These are phyloP conservation scores for Penicillium sp. DNA, from an alignment of 2,329 filamentous ascomycete species.

Conservation along the genomic window DNA sequence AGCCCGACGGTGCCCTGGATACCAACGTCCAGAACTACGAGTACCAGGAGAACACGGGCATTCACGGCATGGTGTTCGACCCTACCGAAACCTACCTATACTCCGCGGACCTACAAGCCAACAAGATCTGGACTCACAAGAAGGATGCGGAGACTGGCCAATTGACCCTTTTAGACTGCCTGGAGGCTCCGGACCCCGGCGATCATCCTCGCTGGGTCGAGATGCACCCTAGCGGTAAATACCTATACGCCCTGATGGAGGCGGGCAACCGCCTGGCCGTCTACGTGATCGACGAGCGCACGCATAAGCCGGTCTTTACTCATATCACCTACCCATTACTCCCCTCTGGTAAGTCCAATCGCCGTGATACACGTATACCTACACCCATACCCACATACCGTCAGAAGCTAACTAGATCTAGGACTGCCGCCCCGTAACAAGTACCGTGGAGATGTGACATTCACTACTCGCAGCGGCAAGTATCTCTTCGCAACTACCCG, in stretches of 20 bases:
- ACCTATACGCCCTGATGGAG: slow-evolving; percentile 85
- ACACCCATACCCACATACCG: not conserved
- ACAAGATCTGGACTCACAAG: slow-evolving; percentile 71
- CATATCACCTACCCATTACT: slow-evolving; percentile 72
- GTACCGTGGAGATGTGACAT: slow-evolving; percentile 82
- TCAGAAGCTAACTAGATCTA: not conserved
- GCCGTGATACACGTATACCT: slow-evolving; percentile 1
- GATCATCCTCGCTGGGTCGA: slow-evolving; percentile 89
- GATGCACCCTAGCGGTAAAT: slow-evolving; percentile 70
- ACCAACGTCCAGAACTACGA: slow-evolving; percentile 46
- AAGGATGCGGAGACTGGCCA: slow-evolving; percentile 59
- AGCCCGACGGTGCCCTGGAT: slow-evolving; percentile 39
- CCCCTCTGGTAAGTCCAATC: slow-evolving; percentile 60
- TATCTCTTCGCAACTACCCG: slow-evolving; percentile 84
- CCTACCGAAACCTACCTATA: slow-evolving; percentile 45
- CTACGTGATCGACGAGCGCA: slow-evolving; percentile 70
- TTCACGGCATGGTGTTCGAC: slow-evolving; percentile 50
- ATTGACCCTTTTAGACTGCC: slow-evolving; percentile 65
- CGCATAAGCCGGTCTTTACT: slow-evolving; percentile 73
- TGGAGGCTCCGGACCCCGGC: slow-evolving; percentile 63
- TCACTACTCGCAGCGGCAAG: slow-evolving; percentile 61
- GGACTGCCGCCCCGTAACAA: slow-evolving; percentile 48
- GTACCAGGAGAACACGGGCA: slow-evolving; percentile 43
- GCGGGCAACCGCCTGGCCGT: slow-evolving; percentile 79
- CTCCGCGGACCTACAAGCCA: slow-evolving; percentile 47